Evolutionary conservation across 2,329 filamentous ascomycete genomes (phyloP).

Genomic region (Paecilomyces formosus): DNA sequence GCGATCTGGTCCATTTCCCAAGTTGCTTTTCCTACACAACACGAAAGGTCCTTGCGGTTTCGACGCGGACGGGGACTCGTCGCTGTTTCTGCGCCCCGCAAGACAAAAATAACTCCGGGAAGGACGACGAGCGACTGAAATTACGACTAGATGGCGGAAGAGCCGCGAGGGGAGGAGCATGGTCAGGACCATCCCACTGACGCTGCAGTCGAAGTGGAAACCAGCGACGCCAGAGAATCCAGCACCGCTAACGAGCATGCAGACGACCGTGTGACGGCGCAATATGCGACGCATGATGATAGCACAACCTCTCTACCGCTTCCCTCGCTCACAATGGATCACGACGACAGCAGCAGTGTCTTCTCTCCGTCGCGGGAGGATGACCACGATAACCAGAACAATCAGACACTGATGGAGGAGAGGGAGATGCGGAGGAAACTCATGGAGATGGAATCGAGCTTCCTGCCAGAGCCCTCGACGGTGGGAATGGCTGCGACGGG

Average conservation of each 20-base stretch:
- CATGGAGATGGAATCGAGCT: constrained; percentile 58
- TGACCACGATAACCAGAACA: constrained; percentile 25
- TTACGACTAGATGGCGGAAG: not conserved
- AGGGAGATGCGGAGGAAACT: constrained; percentile 52
- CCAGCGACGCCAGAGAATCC: constrained; percentile 1
- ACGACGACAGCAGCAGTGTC: constrained; percentile 26
- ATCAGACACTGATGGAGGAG: constrained; percentile 45
- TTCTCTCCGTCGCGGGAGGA: constrained; percentile 14
- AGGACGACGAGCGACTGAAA: not conserved
- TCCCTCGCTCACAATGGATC: constrained; percentile 23
- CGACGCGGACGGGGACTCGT: not conserved
- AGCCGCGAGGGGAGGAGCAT: constrained; percentile 1
- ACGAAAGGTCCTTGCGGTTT: not conserved
- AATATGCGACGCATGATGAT: not conserved
- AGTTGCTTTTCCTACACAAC: not conserved
- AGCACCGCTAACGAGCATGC: constrained; percentile 3
- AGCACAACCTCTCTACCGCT: constrained; percentile 10
- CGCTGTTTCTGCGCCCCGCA: not conserved
- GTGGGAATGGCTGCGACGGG: constrained; percentile 26
- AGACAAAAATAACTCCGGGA: not conserved
- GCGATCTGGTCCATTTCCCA: not conserved
- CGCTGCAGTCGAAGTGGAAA: constrained; percentile 10
- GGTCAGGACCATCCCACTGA: constrained; percentile 3
- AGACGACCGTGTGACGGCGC: constrained; percentile 10
- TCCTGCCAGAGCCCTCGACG: constrained; percentile 49